phyloP scores from a whole-genome alignment of 2,329 filamentous ascomycete genomes.

The Massarina eburnea region DNA sequence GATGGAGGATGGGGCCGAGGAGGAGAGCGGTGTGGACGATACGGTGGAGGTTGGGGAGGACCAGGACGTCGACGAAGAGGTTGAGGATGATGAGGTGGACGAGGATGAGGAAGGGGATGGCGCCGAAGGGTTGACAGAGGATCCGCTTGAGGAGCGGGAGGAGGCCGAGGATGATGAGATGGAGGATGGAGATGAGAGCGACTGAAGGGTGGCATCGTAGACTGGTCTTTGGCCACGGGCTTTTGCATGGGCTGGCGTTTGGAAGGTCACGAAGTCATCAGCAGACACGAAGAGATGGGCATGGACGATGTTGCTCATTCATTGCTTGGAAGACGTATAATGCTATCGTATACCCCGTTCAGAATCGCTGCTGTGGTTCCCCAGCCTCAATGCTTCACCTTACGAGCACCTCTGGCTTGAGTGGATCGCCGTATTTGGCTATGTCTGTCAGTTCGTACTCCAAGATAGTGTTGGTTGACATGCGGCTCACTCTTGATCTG shows the following conservation, averaged over 20 bases:
- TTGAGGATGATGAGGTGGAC: constrained; percentile 57
- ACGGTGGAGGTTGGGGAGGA: constrained; percentile 48
- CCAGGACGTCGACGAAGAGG: constrained; percentile 54
- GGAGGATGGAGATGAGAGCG: constrained; percentile 58
- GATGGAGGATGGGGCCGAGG: constrained; percentile 39
- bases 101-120: constrained; percentile 57
- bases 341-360: too few species aligned
- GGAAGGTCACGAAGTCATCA: constrained; percentile 7
- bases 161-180: constrained; percentile 50
- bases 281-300: not conserved
- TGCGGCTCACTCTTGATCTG: constrained; percentile 42
- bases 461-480: not conserved
- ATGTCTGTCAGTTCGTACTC: constrained; percentile 13
- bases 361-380: not conserved
- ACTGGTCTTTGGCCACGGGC: not conserved
- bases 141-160: constrained; percentile 48
- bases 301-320: not conserved
- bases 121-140: constrained; percentile 52
- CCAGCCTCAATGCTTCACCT: constrained; percentile 28
- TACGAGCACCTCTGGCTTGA: constrained; percentile 31
- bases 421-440: constrained; percentile 41
- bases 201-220: constrained; percentile 21
- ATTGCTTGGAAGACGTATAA: not conserved
- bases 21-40: constrained; percentile 42
- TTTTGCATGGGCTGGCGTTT: constrained; percentile 27